Conservation (phyloP, 768 basidiomycete species). For the Phaeolepiota aurea region DNA sequence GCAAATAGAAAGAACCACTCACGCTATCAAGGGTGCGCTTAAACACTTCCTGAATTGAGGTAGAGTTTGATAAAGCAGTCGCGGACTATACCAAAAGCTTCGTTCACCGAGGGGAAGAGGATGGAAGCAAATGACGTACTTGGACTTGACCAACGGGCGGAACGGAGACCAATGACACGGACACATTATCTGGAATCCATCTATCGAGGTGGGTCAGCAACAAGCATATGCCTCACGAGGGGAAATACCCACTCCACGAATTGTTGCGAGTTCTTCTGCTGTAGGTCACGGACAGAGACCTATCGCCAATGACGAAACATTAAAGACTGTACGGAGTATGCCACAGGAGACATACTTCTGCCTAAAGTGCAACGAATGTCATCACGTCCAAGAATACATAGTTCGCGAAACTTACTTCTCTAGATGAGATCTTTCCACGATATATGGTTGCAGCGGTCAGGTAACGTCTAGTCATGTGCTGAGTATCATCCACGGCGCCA, state of each 20-base stretch:
- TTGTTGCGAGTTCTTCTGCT: constrained; percentile 60
- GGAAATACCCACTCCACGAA: constrained; percentile 92
- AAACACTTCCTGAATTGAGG: constrained; percentile 82
- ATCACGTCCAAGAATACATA: constrained; percentile 16
- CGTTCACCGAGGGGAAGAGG: constrained; percentile 3
- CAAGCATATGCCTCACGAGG: too few species aligned
- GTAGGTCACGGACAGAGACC: constrained; percentile 66
- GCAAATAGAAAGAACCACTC: constrained; percentile 5
- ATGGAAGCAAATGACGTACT: constrained; percentile 24
- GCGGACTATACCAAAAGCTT: constrained; percentile 38
- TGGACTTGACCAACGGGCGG: constrained; percentile 75
- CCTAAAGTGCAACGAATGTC: constrained; percentile 31
- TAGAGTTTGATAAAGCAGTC: constrained; percentile 69
- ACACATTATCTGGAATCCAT: constrained; percentile 90
- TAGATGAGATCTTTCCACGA: constrained; percentile 73
- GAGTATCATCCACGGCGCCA: constrained; percentile 1
- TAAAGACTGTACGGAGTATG: constrained; percentile 17
- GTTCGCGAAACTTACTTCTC: constrained; percentile 51
- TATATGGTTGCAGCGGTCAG: constrained; percentile 84
- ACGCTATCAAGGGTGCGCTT: constrained; percentile 62
- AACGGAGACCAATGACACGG: constrained; percentile 73
- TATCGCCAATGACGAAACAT: constrained; percentile 20
- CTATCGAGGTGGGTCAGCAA: too few species aligned
- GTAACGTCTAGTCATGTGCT: constrained; percentile 49
- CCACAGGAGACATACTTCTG: constrained; percentile 34